A percentile compares a stretch with the other conserved stretches of the same genome.
Conservation (phyloP, 2,329 filamentous ascomycete species). For the Talaromyces rugulosus region DNA sequence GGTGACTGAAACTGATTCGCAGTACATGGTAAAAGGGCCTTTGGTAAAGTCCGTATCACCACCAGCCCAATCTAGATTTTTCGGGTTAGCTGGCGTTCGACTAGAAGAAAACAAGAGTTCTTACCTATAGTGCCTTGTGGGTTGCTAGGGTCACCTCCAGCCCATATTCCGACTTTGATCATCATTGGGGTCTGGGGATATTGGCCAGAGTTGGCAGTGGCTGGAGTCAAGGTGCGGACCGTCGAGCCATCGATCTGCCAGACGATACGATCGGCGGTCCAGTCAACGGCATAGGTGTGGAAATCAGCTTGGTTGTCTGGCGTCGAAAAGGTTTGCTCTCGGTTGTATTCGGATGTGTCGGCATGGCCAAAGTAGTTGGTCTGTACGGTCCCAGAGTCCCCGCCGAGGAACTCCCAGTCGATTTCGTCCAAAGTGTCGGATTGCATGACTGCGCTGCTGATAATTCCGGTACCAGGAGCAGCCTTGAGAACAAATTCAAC, state of each 20-base stretch:
- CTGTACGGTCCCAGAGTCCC: conserved; percentile 73
- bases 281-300: conserved; percentile 87
- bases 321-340: conserved; percentile 73
- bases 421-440: conserved; percentile 94
- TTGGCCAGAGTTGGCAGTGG: conserved; percentile 63
- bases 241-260: conserved; percentile 80
- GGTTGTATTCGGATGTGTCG: conserved; percentile 76
- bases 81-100: not conserved
- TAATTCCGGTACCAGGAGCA: conserved; percentile 84
- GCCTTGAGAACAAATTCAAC: conserved; percentile 82
- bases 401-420: conserved; percentile 93
- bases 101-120: conserved; percentile 20
- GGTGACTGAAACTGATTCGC: conserved; percentile 69
- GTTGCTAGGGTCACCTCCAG: conserved; percentile 81
- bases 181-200: conserved; percentile 97
- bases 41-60: conserved; percentile 78
- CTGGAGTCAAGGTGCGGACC: conserved; percentile 69
- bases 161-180: conserved; percentile 87
- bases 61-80: conserved; percentile 65
- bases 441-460: conserved; percentile 85
- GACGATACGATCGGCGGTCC: conserved; percentile 78
- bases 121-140: conserved; percentile 68
- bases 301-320: conserved; percentile 67
- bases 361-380: conserved; percentile 98
- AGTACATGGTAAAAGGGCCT: conserved; percentile 82